Base-by-base conservation (phyloP, 2,329 filamentous ascomycete species). In the Stagonosporopsis vannaccii region DNA sequence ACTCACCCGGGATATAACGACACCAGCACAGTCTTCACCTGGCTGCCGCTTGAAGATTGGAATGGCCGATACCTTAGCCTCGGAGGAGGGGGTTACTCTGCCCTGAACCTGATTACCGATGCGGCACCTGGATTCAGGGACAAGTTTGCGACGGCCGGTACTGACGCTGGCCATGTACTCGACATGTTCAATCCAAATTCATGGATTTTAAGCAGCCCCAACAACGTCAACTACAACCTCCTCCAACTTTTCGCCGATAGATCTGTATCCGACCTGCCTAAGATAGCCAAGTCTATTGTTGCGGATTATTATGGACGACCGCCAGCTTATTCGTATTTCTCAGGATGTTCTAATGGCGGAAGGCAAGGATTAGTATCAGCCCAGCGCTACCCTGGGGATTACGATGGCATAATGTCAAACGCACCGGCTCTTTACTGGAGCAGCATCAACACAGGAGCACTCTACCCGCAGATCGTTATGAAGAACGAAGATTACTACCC, bases 331-430 rank as follows among this genome's bases (percentile, higher is more conserved):
- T 70, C 66, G 7, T 69, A 71, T 40, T 71, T 61, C 58, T 67
- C 56, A 33, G 69, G 58, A 54, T 71, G 69, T 41, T 69, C 68
- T 2, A 52, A 61, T 17, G 66, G 68, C 22, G 68, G 69, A 7
- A 46, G 68, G 13, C 66, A 72, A 33, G 69, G 66, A 3, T 51
- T 58, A 26, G 59, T 56, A 43, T 23, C 67, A 5, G 66, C 65
- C 6, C 66, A 69, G 43, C 56, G 59, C 11, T 71, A 66, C 40
- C 66, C 66, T 2, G 51, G 48, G 4, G 62, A 50, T 3, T 68
- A 58, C 32, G 68, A 74, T 56, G 70, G 72, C 0, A 70, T 75
- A 25, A 41, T 59, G 1, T 70, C 72, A 8, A 56, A 33, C 3
- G 71, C 70, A 1, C 72, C 71, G 1, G 66, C 62, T 1, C 52